Evolutionary conservation across 768 basidiomycete genomes (phyloP).

Genomic region (Cantharellus anzutake): DNA sequence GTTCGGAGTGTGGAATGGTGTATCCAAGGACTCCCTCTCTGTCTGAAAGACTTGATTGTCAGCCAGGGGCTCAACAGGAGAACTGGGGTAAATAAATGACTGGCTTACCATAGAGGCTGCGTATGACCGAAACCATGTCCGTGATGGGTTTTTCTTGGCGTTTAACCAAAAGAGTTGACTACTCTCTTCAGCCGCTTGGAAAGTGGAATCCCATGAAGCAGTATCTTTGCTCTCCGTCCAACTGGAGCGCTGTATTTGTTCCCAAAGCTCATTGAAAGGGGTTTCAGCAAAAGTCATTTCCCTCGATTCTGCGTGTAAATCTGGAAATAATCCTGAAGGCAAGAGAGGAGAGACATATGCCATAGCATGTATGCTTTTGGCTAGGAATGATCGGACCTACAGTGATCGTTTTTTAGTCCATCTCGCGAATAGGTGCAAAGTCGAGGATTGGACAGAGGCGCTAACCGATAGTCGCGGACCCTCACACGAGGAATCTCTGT

Average conservation of each 20-base stretch:
- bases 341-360: background rate
- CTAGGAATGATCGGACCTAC: background rate
- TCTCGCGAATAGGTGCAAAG: too few relatives aligned
- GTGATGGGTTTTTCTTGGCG: background rate
- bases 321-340: background rate
- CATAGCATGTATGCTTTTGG: background rate
- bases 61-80: background rate
- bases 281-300: background rate
- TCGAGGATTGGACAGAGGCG: background rate
- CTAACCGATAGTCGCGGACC: background rate
- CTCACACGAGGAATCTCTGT: background rate
- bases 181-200: background rate
- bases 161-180: background rate
- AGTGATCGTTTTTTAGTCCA: background rate
- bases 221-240: background rate
- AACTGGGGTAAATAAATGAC: background rate
- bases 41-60: background rate
- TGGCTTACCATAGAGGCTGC: background rate
- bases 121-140: background rate
- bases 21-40: background rate
- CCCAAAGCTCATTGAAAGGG: background rate
- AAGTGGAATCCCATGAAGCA: background rate
- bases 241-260: too few relatives aligned
- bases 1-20: background rate
- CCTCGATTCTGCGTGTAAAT: background rate